These are phyloP conservation scores for Alternaria ethzedia DNA, from an alignment of 2,329 filamentous ascomycete genomes.

Conservation along the genomic window DNA sequence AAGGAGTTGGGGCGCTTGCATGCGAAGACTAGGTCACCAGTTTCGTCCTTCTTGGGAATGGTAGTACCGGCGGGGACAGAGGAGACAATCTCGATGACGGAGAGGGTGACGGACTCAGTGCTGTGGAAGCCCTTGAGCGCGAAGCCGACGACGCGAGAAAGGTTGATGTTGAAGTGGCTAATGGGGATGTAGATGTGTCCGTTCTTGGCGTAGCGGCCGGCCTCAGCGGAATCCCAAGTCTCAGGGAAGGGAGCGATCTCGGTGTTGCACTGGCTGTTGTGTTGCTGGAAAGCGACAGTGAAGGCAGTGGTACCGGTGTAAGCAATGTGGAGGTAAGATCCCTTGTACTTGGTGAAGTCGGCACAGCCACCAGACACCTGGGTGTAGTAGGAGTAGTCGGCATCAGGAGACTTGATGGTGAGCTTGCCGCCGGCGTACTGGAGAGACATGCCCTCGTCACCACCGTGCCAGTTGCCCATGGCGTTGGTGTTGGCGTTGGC, in stretches of 20 bases:
- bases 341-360: constrained; percentile 61
- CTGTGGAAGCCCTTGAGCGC: constrained; percentile 71
- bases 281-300: constrained; percentile 69
- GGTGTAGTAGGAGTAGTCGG: constrained; percentile 68
- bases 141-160: constrained; percentile 63
- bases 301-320: constrained; percentile 69
- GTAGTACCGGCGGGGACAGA: constrained; percentile 59
- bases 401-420: constrained; percentile 64
- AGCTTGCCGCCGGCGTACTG: constrained; percentile 61
- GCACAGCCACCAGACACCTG: constrained; percentile 63
- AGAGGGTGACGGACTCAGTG: constrained; percentile 57
- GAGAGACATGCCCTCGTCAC: constrained; percentile 64
- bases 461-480: constrained; percentile 70
- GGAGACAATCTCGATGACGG: constrained; percentile 66
- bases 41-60: constrained; percentile 66
- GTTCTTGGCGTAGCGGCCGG: constrained; percentile 62
- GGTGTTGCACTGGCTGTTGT: constrained; percentile 66
- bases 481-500: constrained; percentile 60
- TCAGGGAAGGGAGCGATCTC: constrained; percentile 66
- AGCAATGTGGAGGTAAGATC: constrained; percentile 68
- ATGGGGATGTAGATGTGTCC: constrained; percentile 71
- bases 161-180: constrained; percentile 69
- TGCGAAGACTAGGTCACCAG: constrained; percentile 65
- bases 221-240: constrained; percentile 72
- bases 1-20: constrained; percentile 74